These are phyloP conservation scores for Canavalia gladiata DNA, from an alignment of 306 rosid species.

Conservation along the genomic window DNA sequence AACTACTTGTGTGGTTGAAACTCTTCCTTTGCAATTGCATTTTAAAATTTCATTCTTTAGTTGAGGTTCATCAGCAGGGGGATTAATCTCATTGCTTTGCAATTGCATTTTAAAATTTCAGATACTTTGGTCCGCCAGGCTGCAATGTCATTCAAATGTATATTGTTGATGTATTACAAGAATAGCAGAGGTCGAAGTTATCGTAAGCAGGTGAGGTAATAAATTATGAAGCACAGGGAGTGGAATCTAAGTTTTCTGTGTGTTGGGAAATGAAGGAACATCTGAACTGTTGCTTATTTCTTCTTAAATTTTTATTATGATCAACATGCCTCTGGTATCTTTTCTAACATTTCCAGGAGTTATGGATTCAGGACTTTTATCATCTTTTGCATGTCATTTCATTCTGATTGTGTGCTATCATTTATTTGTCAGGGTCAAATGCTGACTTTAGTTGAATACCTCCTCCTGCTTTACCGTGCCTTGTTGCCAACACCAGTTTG, in stretches of 20 bases:
- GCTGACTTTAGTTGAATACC: slow-evolving; percentile 90
- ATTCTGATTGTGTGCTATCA: slow-evolving; percentile 48
- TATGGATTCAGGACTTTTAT: slow-evolving; percentile 35
- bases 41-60: background rate
- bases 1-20: slow-evolving; percentile 9
- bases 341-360: slow-evolving; percentile 27
- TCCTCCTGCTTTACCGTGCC: slow-evolving; percentile 91
- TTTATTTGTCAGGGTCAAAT: slow-evolving; percentile 81
- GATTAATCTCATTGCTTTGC: slow-evolving; percentile 36
- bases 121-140: slow-evolving; percentile 96
- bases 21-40: background rate
- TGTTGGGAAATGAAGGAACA: slow-evolving; percentile 30
- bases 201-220: slow-evolving; percentile 86
- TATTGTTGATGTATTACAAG: slow-evolving; percentile 85
- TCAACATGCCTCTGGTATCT: background rate
- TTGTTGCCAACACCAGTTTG: slow-evolving; percentile 96
- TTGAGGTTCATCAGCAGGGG: slow-evolving; percentile 1
- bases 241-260: slow-evolving; percentile 5
- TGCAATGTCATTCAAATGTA: slow-evolving; percentile 85
- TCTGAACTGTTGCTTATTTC: slow-evolving; percentile 27
- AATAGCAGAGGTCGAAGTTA: slow-evolving; percentile 91
- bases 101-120: slow-evolving; percentile 56
- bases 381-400: background rate
- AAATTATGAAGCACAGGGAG: slow-evolving; percentile 34
- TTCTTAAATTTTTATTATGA: slow-evolving; percentile 24